Conservation (phyloP, 2,329 filamentous ascomycete species). For the Colletotrichum siamense region DNA sequence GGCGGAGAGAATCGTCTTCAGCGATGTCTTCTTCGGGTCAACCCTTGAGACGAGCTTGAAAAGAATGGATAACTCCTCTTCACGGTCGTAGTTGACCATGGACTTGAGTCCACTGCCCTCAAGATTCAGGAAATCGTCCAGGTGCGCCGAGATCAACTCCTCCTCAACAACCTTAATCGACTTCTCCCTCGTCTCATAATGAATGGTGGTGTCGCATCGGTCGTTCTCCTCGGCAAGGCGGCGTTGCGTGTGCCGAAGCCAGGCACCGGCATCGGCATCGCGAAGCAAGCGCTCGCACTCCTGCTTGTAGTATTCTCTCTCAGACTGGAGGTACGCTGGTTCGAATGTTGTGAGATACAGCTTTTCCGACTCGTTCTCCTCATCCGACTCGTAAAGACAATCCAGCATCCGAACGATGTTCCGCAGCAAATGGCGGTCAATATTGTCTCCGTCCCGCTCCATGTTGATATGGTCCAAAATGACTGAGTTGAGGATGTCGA, state of each 20-base stretch:
- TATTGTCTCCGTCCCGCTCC: constrained; percentile 88
- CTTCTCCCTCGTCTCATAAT: constrained; percentile 72
- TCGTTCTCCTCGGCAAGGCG: constrained; percentile 82
- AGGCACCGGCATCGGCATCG: constrained; percentile 80
- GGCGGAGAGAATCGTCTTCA: constrained; percentile 74
- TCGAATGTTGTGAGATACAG: constrained; percentile 88
- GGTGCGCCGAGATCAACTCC: constrained; percentile 78
- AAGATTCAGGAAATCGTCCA: constrained; percentile 82
- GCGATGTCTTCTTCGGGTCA: constrained; percentile 72
- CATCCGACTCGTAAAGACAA: constrained; percentile 80
- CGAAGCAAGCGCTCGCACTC: constrained; percentile 79
- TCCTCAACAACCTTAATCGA: constrained; percentile 80
- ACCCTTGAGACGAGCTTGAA: constrained; percentile 82
- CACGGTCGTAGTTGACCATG: constrained; percentile 91
- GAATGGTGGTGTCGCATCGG: constrained; percentile 83
- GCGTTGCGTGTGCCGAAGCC: constrained; percentile 77
- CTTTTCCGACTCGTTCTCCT: constrained; percentile 78
- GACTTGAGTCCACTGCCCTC: constrained; percentile 82
- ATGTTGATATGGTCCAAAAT: constrained; percentile 91
- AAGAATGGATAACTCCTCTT: constrained; percentile 79
- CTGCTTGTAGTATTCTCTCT: constrained; percentile 73
- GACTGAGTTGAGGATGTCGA: constrained; percentile 79
- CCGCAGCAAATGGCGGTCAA: constrained; percentile 82
- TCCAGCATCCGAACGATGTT: constrained; percentile 91
- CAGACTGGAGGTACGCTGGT: constrained; percentile 74